Conservation (phyloP, 192 early-diverging fungal species). For the Backusella sp. region DNA sequence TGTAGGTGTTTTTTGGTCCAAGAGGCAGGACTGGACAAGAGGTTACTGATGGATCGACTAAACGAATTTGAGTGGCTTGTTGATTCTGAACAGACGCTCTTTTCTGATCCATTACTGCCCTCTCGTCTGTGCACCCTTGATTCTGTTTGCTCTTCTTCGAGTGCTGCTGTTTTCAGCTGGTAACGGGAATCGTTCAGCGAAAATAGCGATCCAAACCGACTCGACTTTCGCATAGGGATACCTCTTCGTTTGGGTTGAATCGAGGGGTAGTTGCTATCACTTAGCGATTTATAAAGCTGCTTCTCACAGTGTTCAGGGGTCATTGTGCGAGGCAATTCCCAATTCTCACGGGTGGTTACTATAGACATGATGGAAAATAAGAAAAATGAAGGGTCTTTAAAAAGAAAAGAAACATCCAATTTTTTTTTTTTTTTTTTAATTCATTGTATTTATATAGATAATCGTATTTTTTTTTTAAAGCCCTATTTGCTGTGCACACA, state of each 20-base stretch:
- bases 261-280: neutral
- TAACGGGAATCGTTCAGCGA: neutral
- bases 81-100: neutral
- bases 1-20: neutral
- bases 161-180: neutral
- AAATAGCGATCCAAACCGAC: slow-evolving; percentile 1
- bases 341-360: neutral
- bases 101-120: neutral
- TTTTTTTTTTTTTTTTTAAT: neutral
- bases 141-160: neutral
- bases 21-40: neutral
- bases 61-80: neutral
- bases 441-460: neutral
- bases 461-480: neutral
- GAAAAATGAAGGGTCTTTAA: neutral
- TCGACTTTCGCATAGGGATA: neutral
- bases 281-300: neutral
- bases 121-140: neutral
- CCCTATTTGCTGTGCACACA: neutral
- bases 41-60: neutral
- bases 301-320: neutral
- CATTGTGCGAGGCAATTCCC: neutral
- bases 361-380: slow-evolving; percentile 1
- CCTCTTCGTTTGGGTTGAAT: neutral
- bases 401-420: slow-evolving; percentile 2